These are phyloP conservation scores for Penicillium antarcticum DNA, from an alignment of 495 filamentous ascomycete genomes.

Conservation along the genomic window DNA sequence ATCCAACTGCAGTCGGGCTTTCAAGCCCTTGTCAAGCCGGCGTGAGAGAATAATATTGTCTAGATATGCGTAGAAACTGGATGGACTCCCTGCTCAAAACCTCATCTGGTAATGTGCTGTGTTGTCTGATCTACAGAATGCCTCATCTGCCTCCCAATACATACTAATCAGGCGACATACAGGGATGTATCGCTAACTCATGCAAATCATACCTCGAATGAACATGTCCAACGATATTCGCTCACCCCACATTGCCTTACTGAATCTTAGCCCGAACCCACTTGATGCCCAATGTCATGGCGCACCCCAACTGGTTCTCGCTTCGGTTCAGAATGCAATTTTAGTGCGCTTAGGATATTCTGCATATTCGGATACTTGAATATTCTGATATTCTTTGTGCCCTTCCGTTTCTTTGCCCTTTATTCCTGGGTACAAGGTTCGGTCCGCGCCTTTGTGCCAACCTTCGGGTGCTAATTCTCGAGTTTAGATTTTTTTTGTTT, in stretches of 20 bases:
- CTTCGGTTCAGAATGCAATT: slow-evolving; percentile 23
- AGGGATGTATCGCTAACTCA: slow-evolving; percentile 11
- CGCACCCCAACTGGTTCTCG: slow-evolving; percentile 30
- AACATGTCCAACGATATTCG: slow-evolving; percentile 35
- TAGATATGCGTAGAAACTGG: not conserved
- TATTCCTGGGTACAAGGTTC: slow-evolving; percentile 34
- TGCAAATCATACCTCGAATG: slow-evolving; percentile 22
- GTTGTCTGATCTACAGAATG: slow-evolving; percentile 1
- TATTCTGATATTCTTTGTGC: slow-evolving; percentile 20
- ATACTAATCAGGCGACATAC: not conserved
- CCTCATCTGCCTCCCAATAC: slow-evolving; percentile 1
- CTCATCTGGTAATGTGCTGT: not conserved
- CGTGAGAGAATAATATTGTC: slow-evolving; percentile 3
- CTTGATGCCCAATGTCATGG: slow-evolving; percentile 45
- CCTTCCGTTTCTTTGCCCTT: slow-evolving; percentile 8
- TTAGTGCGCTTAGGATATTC: slow-evolving; percentile 9
- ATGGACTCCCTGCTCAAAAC: not conserved
- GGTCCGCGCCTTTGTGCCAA: slow-evolving; percentile 18
- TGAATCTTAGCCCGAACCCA: slow-evolving; percentile 19
- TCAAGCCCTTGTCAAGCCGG: not conserved
- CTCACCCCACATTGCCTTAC: slow-evolving; percentile 19
- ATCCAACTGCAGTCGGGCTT: too few relatives aligned
- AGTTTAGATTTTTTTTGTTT: slow-evolving; percentile 7
- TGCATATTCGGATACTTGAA: slow-evolving; percentile 11
- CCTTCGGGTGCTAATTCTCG: slow-evolving; percentile 9